Conservation (phyloP, 306 rosid species). For the Heteromeles arbutifolia region DNA sequence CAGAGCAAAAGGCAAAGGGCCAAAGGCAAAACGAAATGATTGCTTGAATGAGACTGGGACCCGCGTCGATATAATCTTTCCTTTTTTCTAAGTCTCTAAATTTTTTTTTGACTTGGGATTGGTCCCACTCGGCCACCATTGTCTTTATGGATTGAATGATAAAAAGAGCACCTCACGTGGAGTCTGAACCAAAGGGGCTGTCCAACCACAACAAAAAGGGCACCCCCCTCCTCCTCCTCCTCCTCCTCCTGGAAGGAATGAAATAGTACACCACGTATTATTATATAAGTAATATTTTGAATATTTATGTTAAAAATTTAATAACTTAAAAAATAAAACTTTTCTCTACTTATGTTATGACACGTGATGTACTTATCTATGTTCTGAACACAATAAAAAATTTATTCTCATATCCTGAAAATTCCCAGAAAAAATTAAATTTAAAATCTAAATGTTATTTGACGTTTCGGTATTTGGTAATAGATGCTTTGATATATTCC, state of each 20-base stretch:
- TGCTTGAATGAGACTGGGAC: conserved; percentile 66
- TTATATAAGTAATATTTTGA: too few relatives aligned
- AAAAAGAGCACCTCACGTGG: conserved; percentile 99
- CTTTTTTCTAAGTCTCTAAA: conserved; percentile 59
- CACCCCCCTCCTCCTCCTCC: not conserved
- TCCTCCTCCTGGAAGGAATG: too few relatives aligned
- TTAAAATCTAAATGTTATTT: conserved; percentile 5
- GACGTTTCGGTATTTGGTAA: not conserved
- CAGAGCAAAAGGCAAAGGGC: conserved; percentile 63
- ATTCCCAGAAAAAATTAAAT: not conserved
- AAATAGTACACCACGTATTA: fast-evolving
- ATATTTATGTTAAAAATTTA: too few relatives aligned
- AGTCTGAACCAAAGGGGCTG: conserved; percentile 88
- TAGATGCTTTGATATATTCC: not conserved
- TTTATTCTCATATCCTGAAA: not conserved
- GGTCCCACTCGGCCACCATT: conserved; percentile 84
- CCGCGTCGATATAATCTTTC: conserved; percentile 56
- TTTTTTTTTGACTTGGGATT: conserved; percentile 67
- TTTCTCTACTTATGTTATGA: too few relatives aligned
- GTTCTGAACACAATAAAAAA: too few relatives aligned
- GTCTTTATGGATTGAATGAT: conserved; percentile 93
- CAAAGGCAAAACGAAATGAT: conserved; percentile 68
- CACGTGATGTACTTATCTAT: too few relatives aligned
- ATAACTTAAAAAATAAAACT: too few relatives aligned
- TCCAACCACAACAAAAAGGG: conserved; percentile 76